Evolutionary conservation across 108 stramenopile genomes (phyloP), one percentile per base, ranked within the genome.

Genomic region (Nitzschia sp.): DNA sequence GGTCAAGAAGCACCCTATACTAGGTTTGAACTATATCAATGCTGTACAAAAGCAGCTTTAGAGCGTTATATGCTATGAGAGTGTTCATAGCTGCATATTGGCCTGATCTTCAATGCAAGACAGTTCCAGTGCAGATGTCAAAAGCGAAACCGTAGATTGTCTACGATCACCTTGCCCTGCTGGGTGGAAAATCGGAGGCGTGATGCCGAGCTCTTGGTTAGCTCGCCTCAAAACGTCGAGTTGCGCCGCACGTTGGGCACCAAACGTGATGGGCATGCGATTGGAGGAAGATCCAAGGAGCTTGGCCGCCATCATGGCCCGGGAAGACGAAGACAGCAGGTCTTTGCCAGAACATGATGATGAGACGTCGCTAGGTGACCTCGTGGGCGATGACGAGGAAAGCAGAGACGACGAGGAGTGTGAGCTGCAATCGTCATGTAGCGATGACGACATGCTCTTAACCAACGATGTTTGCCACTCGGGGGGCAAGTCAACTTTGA

Each of bases 51-150:
- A n/a, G n/a, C n/a, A n/a, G n/a, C n/a, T n/a, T n/a, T n/a, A n/a
- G n/a, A n/a, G n/a, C n/a, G n/a, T n/a, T n/a, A n/a, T n/a, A n/a
- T n/a, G n/a, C n/a, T n/a, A n/a, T n/a, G n/a, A n/a, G n/a, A n/a
- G n/a, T n/a, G n/a, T n/a, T n/a, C n/a, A n/a, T n/a, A n/a, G n/a
- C n/a, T n/a, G n/a, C n/a, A n/a, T n/a, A n/a, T 13, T 42, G 38
- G 38, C 9, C 6, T 51, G 17, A n/a, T 51, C 49, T 5, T n/a
- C n/a, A 51, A 8, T 19, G 21, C 21, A 21, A 19, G 49, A 51
- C 21, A 62, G 26, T 25, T 62, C 38, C 2, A 62, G 25, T 24
- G 61, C 61, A 1, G 61, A 62, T 42, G 61, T 34, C 42, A 62
- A 5, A 6, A 62, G 61, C 0, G 61, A 62, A 6, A 62, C 33